Evolutionary conservation across 2,329 filamentous ascomycete species (phyloP).

Genomic region (Alternaria ethzedia): DNA sequence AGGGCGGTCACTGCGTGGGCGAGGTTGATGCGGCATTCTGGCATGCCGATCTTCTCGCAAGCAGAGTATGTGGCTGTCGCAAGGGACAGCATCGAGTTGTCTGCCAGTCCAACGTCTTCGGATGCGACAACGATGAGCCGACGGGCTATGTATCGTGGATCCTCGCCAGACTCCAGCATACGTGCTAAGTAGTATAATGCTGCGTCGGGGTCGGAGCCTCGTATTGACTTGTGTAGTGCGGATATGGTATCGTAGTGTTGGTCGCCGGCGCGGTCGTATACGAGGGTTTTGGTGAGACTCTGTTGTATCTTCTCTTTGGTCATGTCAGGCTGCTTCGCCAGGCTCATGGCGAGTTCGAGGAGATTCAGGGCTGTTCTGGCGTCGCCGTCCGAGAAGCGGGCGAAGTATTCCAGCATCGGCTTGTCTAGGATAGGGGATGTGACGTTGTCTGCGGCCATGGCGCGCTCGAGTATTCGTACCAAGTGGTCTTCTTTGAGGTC

Average conservation of each 20-base stretch:
- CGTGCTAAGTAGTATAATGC: constrained; percentile 92
- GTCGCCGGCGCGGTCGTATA: constrained; percentile 94
- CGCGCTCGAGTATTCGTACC: constrained; percentile 75
- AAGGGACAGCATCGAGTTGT: constrained; percentile 81
- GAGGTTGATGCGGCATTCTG: constrained; percentile 90
- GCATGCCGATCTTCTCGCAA: constrained; percentile 91
- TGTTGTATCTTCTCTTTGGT: constrained; percentile 81
- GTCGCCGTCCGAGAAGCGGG: constrained; percentile 88
- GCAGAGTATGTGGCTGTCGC: constrained; percentile 87
- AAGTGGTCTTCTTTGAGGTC: constrained; percentile 77
- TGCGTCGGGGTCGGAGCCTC: constrained; percentile 85
- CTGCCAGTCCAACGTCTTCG: constrained; percentile 90
- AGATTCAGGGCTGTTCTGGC: constrained; percentile 92
- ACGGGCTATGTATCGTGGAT: constrained; percentile 88
- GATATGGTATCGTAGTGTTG: constrained; percentile 98
- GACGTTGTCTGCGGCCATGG: constrained; percentile 65
- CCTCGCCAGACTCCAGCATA: constrained; percentile 95
- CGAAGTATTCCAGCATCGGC: constrained; percentile 79
- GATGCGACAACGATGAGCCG: constrained; percentile 94
- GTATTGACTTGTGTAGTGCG: constrained; percentile 94
- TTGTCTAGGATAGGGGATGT: constrained; percentile 71
- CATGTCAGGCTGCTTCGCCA: constrained; percentile 68
- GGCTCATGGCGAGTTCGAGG: constrained; percentile 83
- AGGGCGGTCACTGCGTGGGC: constrained; percentile 87
- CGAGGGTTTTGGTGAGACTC: constrained; percentile 85